Base-by-base conservation (phyloP, 1,284 basidiomycete genomes). In the Fistulina hepatica region DNA sequence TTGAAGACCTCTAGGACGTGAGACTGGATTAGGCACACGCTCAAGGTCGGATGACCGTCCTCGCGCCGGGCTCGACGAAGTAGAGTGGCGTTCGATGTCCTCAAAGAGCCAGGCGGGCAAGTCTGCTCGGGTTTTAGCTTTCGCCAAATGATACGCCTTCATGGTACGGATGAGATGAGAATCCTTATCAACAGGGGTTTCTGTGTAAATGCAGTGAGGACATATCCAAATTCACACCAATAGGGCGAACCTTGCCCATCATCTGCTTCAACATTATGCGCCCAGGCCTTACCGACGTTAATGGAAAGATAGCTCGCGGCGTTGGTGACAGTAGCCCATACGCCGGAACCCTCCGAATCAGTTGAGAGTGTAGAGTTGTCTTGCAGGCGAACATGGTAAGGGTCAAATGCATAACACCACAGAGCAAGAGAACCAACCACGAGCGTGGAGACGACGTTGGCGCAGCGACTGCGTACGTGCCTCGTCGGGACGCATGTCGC, bases 101-200 rank as follows among this genome's bases (percentile, higher is more conserved):
- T 67, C 67, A 45, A 81, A 81, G 7, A 82, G 63, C 77, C 77
- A 81, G 6, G 62, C 58, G 9, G 79, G 77, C n/a, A 82, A 64
- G 48, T 81, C 76, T 15, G 65, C 51, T 5, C 68, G 68, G 31
- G 66, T 59, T 22, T 63, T 64, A 11, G 76, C 76, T 52, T 76
- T 75, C 23, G 65, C 65, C 27, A 78, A 61, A 48, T 81, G 70
- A 50, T 80, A 81, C 1, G 72, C 69, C 51, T 77, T 77, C 69
- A 81, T 69, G 2, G 71, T 73, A n/a, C 67, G 65, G 4, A 68
- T 71, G 21, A 81, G 62, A 27, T 71, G 69, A 4, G 71, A 74
- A 44, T 81, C 77, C 34, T 66, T 59, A 20, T 73, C 73, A n/a
- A 63, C 59, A 6, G 71, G 69, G 11, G 71, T 74, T 34, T 63